phyloP scores from a whole-genome alignment of 352 stramenopile genomes.

The Globisporangium megalacanthum region DNA sequence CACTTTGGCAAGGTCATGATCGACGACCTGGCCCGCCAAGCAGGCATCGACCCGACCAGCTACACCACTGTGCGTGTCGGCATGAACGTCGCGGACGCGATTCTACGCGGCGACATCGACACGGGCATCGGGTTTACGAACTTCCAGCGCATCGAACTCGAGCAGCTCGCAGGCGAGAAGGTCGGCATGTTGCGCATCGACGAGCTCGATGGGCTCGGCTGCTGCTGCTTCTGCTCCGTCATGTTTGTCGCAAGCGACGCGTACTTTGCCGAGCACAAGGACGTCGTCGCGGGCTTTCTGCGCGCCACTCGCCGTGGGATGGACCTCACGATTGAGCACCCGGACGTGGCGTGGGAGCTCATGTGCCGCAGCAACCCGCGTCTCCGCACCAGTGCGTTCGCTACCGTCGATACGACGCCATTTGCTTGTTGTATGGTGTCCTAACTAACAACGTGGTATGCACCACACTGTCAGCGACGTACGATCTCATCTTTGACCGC shows the following conservation, averaged over 20 bases:
- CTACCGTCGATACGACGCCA: too few relatives aligned
- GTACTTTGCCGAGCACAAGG: conserved; percentile 45
- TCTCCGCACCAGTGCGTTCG: conserved; percentile 28
- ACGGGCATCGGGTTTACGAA: conserved; percentile 50
- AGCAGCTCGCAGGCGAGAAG: conserved; percentile 43
- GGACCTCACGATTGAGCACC: conserved; percentile 49
- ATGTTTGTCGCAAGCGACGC: conserved; percentile 47
- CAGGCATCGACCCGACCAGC: conserved; percentile 33
- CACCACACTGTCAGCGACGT: conserved; percentile 19
- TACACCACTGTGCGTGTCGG: conserved; percentile 41
- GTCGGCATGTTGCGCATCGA: conserved; percentile 47
- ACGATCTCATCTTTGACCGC: conserved; percentile 47
- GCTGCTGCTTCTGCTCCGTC: conserved; percentile 53
- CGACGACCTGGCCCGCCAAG: conserved; percentile 45
- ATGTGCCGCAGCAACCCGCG: conserved; percentile 51
- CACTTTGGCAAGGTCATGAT: conserved; percentile 54
- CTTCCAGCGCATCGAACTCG: conserved; percentile 47
- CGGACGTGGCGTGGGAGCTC: conserved; percentile 38
- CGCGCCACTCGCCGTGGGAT: conserved; percentile 38
- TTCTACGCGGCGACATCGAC: conserved; percentile 41
- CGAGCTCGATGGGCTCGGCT: conserved; percentile 41
- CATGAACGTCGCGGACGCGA: conserved; percentile 51
- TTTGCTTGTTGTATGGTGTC: background rate
- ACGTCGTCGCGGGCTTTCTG: conserved; percentile 34
- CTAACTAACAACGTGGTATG: background rate